Base-by-base conservation (phyloP, 2,329 filamentous ascomycete genomes). In the Penicillium sp. region DNA sequence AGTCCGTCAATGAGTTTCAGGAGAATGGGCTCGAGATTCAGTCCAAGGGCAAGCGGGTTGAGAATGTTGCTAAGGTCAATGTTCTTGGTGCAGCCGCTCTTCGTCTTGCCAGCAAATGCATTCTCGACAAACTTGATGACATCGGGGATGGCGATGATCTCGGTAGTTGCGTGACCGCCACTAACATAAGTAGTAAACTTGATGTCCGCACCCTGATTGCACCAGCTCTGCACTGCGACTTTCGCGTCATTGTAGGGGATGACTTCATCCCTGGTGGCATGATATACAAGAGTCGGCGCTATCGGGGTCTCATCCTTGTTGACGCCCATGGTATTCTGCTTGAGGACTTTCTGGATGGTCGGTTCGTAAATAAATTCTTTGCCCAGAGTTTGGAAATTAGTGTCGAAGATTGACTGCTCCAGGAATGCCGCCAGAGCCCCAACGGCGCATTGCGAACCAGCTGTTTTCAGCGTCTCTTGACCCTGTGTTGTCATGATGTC, bases 251-350 rank as follows among this genome's bases (percentile, higher is more conserved):
- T 18, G 23, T 66, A 67, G 1, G 64, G 62, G 23, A 69, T 68
- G 29, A 68, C 43, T 27, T 67, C 64, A 30, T 69, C 66, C 3
- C 61, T 38, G 4, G 59, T 52, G 10, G 60, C 63, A 40, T 69
- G 66, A 35, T 69, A 69, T 4, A 67, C 53, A 35, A 67, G 64
- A 4, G 67, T 57, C 3, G 65, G 66, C 1, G 61, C 65, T 0
- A 61, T 62, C 5, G 65, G 65, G 0, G 61, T 65, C 47, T 68
- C 63, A 1, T 51, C 45, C 40, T 56, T 43, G 7, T 63, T 57
- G 9, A 51, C 57, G 11, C 51, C 66, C 47, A 69, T 58, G 10
- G 19, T 56, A 27, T 64, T 61, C 19, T 63, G 27, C 32, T 51
- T 29, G 26, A 65, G 9, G 3, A 65, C 38, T 2, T 51, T 44